Base-by-base conservation (phyloP, 2,329 filamentous ascomycete species). In the Ophiostoma populinum region DNA sequence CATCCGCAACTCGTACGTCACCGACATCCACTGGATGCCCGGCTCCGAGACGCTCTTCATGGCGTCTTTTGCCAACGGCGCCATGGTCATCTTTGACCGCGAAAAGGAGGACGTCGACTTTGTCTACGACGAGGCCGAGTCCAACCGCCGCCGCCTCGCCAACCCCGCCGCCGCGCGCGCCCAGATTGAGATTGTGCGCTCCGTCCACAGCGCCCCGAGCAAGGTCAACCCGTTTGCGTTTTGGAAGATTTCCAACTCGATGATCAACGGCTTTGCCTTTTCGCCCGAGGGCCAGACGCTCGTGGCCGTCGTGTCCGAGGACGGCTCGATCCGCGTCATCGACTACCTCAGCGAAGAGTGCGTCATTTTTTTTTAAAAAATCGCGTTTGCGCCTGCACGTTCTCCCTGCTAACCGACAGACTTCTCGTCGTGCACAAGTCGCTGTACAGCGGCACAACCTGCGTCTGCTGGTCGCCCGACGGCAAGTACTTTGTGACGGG, bases 391-490 rank as follows among this genome's bases (percentile, higher is more conserved):
- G n/a, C n/a, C n/a, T n/a, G n/a, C n/a, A n/a, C n/a, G n/a, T n/a
- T n/a, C n/a, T n/a, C n/a, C 9, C 7, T 31, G n/a, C n/a, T 32
- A 17, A 32, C 20, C 9, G 3, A n/a, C 42, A 90, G 81, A 47
- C 65, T 95, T n/a, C 61, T 90, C 10, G 82, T 87, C 48, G 62
- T 93, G 29, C 94, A 82, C 54, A 74, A 78, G 47, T 82, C 82
- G 36, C 98, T 94, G 58, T 98, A 94, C 48, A 90, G 90, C 31
- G 87, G 83, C 3, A 66, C 98, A 41, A 80, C 80, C 29, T 93
- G 85, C 50, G 85, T 94, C 2, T 92, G 83, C 57, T 98, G 90
- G 90, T 94, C 87, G 6, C 90, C 90, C 8, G 90, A 98, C 50
- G 86, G 85, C 34, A 87, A 92, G 52, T 98, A 95, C 53, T 75